phyloP scores from a whole-genome alignment of 257 asterid genomes.

The Paulownia fortunei region DNA sequence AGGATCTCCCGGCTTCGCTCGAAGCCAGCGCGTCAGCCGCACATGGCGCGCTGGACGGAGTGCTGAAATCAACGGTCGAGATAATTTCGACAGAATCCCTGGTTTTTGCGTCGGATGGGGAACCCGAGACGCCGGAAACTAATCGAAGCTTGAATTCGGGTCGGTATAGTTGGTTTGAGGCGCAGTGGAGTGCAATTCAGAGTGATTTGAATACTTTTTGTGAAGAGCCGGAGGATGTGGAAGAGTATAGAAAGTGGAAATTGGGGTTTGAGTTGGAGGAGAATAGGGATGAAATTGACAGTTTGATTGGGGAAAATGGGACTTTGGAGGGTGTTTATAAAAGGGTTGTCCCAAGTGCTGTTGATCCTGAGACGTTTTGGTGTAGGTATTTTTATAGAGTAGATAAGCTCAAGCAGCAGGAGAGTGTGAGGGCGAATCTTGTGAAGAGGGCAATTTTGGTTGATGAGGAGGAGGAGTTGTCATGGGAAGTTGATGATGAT shows the following conservation, averaged over 20 bases:
- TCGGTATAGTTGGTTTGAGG: slow-evolving; percentile 72
- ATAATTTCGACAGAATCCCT: slow-evolving; percentile 66
- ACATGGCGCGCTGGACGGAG: slow-evolving; percentile 69
- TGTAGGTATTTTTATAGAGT: slow-evolving; percentile 75
- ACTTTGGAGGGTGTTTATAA: slow-evolving; percentile 53
- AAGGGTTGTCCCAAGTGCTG: slow-evolving; percentile 61
- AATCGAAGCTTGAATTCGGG: slow-evolving; percentile 48
- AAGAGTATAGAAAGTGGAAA: slow-evolving; percentile 72
- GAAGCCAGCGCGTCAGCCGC: slow-evolving; percentile 77
- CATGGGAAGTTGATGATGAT: slow-evolving; percentile 90
- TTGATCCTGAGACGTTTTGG: slow-evolving; percentile 77
- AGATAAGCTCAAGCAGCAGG: slow-evolving; percentile 78
- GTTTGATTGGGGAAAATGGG: slow-evolving; percentile 63
- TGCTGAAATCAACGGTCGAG: slow-evolving; percentile 71
- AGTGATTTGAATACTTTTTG: slow-evolving; percentile 56
- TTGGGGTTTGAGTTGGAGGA: slow-evolving; percentile 61
- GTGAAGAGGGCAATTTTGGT: slow-evolving; percentile 69
- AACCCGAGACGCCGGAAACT: slow-evolving; percentile 61
- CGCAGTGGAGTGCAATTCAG: slow-evolving; percentile 64
- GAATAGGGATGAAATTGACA: slow-evolving; percentile 47
- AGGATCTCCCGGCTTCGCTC: slow-evolving; percentile 92
- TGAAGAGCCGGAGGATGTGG: slow-evolving; percentile 74
- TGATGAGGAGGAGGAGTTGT: slow-evolving; percentile 77
- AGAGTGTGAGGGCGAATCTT: slow-evolving; percentile 71
- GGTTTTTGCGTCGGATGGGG: slow-evolving; percentile 53